A percentile compares a stretch with the other conserved stretches of the same genome.
Evolutionary conservation across 495 filamentous ascomycete species (phyloP).

Genomic region (Penicillium arizonense): DNA sequence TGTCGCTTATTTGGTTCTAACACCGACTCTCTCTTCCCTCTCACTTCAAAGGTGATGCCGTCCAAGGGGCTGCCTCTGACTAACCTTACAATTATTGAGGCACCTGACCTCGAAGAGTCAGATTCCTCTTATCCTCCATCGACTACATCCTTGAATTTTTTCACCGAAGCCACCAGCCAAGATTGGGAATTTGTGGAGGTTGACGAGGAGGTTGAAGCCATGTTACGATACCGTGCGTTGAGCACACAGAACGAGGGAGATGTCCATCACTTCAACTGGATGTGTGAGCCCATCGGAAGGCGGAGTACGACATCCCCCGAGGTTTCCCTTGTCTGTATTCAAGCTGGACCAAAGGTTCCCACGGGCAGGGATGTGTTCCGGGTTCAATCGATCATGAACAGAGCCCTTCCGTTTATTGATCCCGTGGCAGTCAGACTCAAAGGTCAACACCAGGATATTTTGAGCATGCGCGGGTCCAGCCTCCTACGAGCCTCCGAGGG

Average conservation of each 20-base stretch:
- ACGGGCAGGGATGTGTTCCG: constrained; percentile 3
- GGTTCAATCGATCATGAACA: constrained; percentile 8
- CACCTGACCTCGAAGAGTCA: too few species aligned
- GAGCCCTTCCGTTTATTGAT: constrained; percentile 23
- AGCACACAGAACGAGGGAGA: neutral
- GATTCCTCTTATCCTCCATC: too few species aligned
- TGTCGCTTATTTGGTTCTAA: too few species aligned
- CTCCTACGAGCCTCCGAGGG: constrained; percentile 17
- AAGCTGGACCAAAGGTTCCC: constrained; percentile 16
- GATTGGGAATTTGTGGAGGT: neutral
- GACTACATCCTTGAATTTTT: too few species aligned
- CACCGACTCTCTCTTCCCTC: too few species aligned
- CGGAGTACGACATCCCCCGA: constrained; percentile 26
- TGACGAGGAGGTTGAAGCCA: neutral
- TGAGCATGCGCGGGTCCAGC: constrained; percentile 4
- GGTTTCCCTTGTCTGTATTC: constrained; percentile 31
- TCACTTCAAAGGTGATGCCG: too few species aligned
- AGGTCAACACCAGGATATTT: neutral
- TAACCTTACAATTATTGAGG: too few species aligned
- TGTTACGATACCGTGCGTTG: constrained; percentile 1
- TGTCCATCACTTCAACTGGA: constrained; percentile 40
- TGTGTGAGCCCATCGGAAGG: constrained; percentile 11
- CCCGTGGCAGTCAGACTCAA: constrained; percentile 22
- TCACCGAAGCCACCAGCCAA: too few species aligned
- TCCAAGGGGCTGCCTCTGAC: too few species aligned